Evolutionary conservation across 1,139 yeast species (phyloP).

Genomic region (Debaryomyces psychrophilus): DNA sequence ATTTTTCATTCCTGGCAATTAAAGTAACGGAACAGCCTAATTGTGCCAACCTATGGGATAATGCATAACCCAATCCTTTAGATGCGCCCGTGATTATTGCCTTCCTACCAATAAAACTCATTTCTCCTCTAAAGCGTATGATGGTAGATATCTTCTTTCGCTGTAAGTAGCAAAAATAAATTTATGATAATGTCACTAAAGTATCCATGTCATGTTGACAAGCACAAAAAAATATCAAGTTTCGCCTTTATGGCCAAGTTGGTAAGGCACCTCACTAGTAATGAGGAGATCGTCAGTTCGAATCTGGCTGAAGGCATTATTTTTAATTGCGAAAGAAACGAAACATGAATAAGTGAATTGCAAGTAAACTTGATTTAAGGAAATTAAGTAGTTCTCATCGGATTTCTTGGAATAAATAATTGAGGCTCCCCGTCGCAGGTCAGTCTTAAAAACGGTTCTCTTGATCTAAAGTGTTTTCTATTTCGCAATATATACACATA

Average conservation of each 20-base stretch:
- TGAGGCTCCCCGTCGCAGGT: too few species aligned
- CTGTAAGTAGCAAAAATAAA: too few species aligned
- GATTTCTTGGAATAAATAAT: too few species aligned
- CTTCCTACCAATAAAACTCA: conserved; percentile 18
- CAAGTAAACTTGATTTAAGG: too few species aligned
- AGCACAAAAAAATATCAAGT: not conserved
- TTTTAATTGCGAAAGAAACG: conserved; percentile 20
- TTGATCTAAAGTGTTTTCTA: too few species aligned
- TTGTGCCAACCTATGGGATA: conserved; percentile 59
- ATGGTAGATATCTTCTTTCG: too few species aligned
- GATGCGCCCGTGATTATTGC: conserved; percentile 88
- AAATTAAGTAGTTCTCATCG: too few species aligned
- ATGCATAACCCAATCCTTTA: conserved; percentile 74
- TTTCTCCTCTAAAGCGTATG: conserved; percentile 14
- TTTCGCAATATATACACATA: too few species aligned
- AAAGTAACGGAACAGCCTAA: conserved; percentile 67
- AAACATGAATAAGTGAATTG: not conserved
- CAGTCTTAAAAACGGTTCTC: too few species aligned
- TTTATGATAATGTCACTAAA: not conserved
- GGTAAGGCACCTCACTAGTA: conserved; percentile 94
- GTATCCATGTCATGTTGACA: not conserved
- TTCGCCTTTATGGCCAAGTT: conserved; percentile 72
- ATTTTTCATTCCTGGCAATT: conserved; percentile 54
- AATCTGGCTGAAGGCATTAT: conserved; percentile 74
- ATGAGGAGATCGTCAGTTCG: conserved; percentile 91